phyloP scores from a whole-genome alignment of 768 basidiomycete species.

The Nidularia pulvinata region DNA sequence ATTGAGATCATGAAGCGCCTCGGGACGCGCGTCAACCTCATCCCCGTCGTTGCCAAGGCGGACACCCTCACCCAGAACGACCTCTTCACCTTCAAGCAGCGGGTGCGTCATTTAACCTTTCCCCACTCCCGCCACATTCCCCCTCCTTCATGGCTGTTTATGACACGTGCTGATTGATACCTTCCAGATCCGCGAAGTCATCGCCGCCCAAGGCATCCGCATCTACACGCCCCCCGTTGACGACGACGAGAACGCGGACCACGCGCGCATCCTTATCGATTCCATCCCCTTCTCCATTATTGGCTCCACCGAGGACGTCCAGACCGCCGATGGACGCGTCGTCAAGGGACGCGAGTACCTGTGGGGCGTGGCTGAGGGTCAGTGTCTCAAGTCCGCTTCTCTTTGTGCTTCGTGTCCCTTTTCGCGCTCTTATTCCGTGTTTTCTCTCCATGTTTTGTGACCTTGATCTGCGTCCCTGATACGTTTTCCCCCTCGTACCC shows the following conservation, averaged over 20 bases:
- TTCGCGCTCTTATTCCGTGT: too few relatives aligned
- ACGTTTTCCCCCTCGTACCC: too few relatives aligned
- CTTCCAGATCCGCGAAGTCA: constrained; percentile 80
- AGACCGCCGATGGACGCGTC: constrained; percentile 84
- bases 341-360: constrained; percentile 99
- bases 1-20: constrained; percentile 99
- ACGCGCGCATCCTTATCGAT: constrained; percentile 82
- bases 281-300: constrained; percentile 99
- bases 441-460: too few relatives aligned
- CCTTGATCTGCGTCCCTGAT: background rate
- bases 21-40: constrained; percentile 96
- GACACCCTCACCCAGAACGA: constrained; percentile 97
- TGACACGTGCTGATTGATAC: background rate
- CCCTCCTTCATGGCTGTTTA: constrained; percentile 6
- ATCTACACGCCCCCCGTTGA: constrained; percentile 96
- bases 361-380: constrained; percentile 99
- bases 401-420: too few relatives aligned
- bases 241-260: constrained; percentile 87
- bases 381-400: constrained; percentile 9
- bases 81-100: constrained; percentile 88
- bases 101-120: constrained; percentile 45
- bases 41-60: constrained; percentile 97
- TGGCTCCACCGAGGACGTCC: constrained; percentile 94
- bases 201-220: constrained; percentile 90
- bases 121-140: constrained; percentile 7